These are phyloP conservation scores for Candida sanyiensis DNA, from an alignment of 805 yeast genomes.

Conservation along the genomic window DNA sequence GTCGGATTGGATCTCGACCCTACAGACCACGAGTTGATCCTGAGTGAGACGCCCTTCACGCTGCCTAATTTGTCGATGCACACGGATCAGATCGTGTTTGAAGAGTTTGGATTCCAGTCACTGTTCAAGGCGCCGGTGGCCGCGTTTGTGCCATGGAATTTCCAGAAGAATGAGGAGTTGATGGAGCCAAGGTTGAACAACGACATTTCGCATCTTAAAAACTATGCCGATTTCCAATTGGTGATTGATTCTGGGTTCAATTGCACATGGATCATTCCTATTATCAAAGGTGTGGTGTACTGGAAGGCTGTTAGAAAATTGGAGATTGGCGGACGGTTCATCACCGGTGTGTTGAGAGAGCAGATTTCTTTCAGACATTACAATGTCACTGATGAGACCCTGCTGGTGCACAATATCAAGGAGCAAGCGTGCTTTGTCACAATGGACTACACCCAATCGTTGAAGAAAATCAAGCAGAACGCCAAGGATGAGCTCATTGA, in stretches of 20 bases:
- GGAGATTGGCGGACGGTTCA: conserved; percentile 80
- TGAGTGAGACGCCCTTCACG: conserved; percentile 78
- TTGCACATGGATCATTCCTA: conserved; percentile 82
- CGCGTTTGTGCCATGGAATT: conserved; percentile 59
- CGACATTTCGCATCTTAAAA: conserved; percentile 13
- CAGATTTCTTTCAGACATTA: conserved; percentile 85
- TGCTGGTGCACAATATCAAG: conserved; percentile 78
- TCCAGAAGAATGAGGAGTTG: conserved; percentile 23
- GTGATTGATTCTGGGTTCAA: conserved; percentile 87
- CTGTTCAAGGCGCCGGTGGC: conserved; percentile 63
- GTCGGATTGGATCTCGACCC: conserved; percentile 39
- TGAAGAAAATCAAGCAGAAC: conserved; percentile 32
- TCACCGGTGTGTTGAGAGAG: conserved; percentile 81
- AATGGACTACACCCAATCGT: conserved; percentile 43
- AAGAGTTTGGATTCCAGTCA: conserved; percentile 78
- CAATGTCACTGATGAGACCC: conserved; percentile 87
- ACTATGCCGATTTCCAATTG: conserved; percentile 57
- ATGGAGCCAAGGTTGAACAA: conserved; percentile 24
- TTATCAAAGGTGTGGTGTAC: conserved; percentile 69
- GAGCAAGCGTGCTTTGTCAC: conserved; percentile 74
- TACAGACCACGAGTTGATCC: conserved; percentile 53
- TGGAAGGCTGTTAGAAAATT: conserved; percentile 73
- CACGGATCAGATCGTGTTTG: conserved; percentile 89
- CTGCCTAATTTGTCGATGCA: conserved; percentile 76
- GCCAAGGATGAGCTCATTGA: conserved; percentile 41